A percentile compares a stretch with the other conserved stretches of the same genome.
These are phyloP conservation scores for Kodamaea hsintzibuensis DNA, from an alignment of 805 yeast species.

Conservation along the genomic window DNA sequence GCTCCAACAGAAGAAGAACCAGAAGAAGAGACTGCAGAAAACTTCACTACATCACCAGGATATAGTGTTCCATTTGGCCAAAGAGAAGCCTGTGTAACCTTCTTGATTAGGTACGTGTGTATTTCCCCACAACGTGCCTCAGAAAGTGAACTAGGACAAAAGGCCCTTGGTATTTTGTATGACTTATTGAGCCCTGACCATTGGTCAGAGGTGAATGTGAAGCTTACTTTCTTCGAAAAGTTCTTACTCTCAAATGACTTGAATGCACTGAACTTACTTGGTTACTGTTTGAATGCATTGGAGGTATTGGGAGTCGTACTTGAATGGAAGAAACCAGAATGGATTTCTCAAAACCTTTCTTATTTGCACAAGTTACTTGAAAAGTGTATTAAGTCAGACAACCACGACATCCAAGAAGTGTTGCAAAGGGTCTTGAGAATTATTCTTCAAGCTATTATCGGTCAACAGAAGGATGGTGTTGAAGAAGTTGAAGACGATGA, in stretches of 20 bases:
- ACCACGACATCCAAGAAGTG: conserved; percentile 84
- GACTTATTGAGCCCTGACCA: conserved; percentile 67
- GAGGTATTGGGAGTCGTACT: conserved; percentile 85
- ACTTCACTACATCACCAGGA: conserved; percentile 47
- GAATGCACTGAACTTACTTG: conserved; percentile 64
- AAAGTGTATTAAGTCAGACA: conserved; percentile 77
- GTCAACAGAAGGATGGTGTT: conserved; percentile 26
- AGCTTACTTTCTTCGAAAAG: conserved; percentile 83
- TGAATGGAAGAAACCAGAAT: conserved; percentile 70
- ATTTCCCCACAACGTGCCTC: conserved; percentile 82
- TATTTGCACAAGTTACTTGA: conserved; percentile 74
- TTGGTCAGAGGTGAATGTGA: conserved; percentile 91
- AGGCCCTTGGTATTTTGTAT: conserved; percentile 77
- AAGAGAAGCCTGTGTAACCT: conserved; percentile 87
- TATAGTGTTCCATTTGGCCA: conserved; percentile 73
- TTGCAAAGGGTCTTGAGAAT: conserved; percentile 72
- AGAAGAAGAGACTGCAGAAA: conserved; percentile 21
- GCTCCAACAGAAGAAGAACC: conserved; percentile 16
- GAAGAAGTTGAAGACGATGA: conserved; percentile 50
- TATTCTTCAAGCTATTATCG: conserved; percentile 64
- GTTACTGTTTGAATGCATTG: conserved; percentile 84
- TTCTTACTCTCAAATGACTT: conserved; percentile 78
- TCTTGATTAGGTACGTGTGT: conserved; percentile 84
- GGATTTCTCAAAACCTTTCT: conserved; percentile 74
- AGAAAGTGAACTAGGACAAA: conserved; percentile 77